Conservation (phyloP, 2,329 filamentous ascomycete genomes). For the Aspergillus spinulosporus region DNA sequence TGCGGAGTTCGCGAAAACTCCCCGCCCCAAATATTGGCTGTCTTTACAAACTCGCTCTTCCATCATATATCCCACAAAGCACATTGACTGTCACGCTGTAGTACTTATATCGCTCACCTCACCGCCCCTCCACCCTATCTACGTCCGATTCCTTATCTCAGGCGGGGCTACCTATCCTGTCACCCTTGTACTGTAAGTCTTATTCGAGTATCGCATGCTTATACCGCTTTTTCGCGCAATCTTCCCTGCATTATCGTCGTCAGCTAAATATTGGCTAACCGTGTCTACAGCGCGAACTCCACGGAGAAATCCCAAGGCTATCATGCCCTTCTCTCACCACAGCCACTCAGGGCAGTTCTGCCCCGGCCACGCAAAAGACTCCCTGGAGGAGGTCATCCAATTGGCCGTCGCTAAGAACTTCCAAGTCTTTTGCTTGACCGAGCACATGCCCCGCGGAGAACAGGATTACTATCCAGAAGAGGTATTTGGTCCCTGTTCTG, state of each 20-base stretch:
- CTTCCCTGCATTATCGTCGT: neutral
- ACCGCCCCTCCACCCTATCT: neutral
- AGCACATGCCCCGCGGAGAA: conserved; percentile 86
- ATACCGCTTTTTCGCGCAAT: conserved; percentile 3
- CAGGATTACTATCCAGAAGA: conserved; percentile 92
- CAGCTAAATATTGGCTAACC: neutral
- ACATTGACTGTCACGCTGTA: neutral
- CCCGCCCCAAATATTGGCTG: neutral
- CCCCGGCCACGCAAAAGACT: conserved; percentile 79
- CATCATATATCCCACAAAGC: too few relatives aligned
- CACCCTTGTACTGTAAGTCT: conserved; percentile 1
- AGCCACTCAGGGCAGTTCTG: conserved; percentile 98
- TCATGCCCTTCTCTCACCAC: conserved; percentile 96
- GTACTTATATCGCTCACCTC: neutral
- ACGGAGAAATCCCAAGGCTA: neutral
- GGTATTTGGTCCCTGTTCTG: conserved; percentile 43
- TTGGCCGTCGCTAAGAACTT: conserved; percentile 77
- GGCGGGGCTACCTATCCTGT: neutral
- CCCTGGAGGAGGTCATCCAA: conserved; percentile 78
- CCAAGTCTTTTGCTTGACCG: conserved; percentile 81
- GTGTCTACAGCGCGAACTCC: neutral
- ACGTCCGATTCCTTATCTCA: neutral
- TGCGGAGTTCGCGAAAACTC: too few relatives aligned
- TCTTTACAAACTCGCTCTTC: too few relatives aligned
- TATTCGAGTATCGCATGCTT: neutral